Evolutionary conservation across 2,329 filamentous ascomycete genomes (phyloP).

Genomic region (Pseudocercospora pini-densiflorae): DNA sequence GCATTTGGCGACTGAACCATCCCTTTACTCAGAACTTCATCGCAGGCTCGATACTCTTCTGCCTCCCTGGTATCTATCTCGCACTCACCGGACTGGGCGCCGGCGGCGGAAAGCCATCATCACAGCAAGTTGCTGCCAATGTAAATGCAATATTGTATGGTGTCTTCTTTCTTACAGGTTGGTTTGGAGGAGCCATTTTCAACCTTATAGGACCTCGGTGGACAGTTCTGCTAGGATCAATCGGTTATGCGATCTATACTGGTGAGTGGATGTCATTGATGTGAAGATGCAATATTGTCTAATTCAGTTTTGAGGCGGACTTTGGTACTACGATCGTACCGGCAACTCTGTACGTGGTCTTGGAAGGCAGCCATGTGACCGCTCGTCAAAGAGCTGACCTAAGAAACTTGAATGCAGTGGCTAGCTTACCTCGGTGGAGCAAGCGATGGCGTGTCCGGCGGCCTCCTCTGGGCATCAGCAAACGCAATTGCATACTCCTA

Average conservation of each 20-base stretch:
- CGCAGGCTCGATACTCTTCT: constrained; percentile 5
- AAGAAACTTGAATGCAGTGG: background rate
- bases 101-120: constrained; percentile 15
- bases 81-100: constrained; percentile 14
- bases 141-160: constrained; percentile 17
- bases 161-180: constrained; percentile 13
- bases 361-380: background rate
- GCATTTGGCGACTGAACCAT: background rate
- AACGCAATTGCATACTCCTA: constrained; percentile 9
- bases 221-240: constrained; percentile 6
- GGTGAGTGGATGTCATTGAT: background rate
- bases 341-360: background rate
- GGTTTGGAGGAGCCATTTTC: constrained; percentile 12
- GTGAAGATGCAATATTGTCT: no score
- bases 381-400: background rate
- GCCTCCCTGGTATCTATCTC: constrained; percentile 9
- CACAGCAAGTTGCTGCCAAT: constrained; percentile 9
- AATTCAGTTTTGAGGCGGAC: background rate
- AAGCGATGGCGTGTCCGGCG: constrained; percentile 23
- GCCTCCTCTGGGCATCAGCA: background rate
- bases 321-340: constrained; percentile 9
- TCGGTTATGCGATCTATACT: constrained; percentile 4
- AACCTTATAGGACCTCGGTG: constrained; percentile 10
- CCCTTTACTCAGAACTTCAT: constrained; percentile 9
- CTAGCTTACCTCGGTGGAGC: constrained; percentile 2